Evolutionary conservation across 1,139 yeast species (phyloP).

Genomic region (Spathaspora sp.): DNA sequence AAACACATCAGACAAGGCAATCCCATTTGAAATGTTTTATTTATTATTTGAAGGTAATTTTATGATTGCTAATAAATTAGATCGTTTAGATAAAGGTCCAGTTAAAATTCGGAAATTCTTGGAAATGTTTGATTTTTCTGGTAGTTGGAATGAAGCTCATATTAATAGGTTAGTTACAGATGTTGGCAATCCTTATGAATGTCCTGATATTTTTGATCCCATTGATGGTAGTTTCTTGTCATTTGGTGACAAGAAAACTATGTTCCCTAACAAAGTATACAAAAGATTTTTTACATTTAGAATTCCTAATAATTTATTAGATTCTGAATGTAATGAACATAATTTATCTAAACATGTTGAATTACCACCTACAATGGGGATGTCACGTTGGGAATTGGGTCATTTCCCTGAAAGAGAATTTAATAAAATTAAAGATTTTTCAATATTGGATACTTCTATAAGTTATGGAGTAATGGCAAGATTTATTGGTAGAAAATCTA

Average conservation of each 20-base stretch:
- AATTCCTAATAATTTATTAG: slow-evolving; percentile 40
- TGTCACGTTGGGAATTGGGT: slow-evolving; percentile 18
- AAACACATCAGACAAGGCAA: slow-evolving; percentile 25
- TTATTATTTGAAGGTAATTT: slow-evolving; percentile 41
- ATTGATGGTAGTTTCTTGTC: slow-evolving; percentile 28
- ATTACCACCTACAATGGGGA: slow-evolving; percentile 41
- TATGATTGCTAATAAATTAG: slow-evolving; percentile 15
- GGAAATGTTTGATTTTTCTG: slow-evolving; percentile 47
- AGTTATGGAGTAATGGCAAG: slow-evolving; percentile 40
- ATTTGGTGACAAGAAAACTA: slow-evolving; percentile 24
- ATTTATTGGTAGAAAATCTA: slow-evolving; percentile 38
- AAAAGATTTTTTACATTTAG: slow-evolving; percentile 45
- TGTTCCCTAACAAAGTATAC: slow-evolving; percentile 29
- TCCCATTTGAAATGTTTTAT: slow-evolving; percentile 44
- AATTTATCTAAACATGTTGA: slow-evolving; percentile 34
- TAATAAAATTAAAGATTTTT: slow-evolving; percentile 21
- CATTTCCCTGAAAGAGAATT: slow-evolving; percentile 15
- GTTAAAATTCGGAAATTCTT: slow-evolving; percentile 19
- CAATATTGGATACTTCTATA: slow-evolving; percentile 29
- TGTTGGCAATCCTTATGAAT: slow-evolving; percentile 15
- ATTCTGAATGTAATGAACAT: slow-evolving; percentile 38
- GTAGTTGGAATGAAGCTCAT: slow-evolving; percentile 34
- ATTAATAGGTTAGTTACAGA: slow-evolving; percentile 36
- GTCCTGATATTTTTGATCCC: slow-evolving; percentile 23
- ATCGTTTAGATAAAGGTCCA: slow-evolving; percentile 15